A percentile compares a stretch with the other conserved stretches of the same genome.
These are phyloP conservation scores for Beauveria scarabaeidicola DNA, from an alignment of 2,329 filamentous ascomycete species.

Conservation along the genomic window DNA sequence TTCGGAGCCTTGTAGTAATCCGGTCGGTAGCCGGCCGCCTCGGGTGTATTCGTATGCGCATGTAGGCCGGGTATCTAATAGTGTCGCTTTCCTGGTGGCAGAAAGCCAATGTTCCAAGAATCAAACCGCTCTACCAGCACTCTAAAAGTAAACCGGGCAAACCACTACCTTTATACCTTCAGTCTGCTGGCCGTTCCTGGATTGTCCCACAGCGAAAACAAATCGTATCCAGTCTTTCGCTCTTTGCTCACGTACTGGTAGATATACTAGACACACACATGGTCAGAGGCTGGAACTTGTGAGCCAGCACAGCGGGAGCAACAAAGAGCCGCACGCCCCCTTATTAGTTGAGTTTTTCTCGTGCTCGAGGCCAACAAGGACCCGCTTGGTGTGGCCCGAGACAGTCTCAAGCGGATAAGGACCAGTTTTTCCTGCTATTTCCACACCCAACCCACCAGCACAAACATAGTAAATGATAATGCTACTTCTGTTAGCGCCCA, in stretches of 20 bases:
- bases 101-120: not conserved
- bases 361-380: conserved; percentile 1
- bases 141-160: not conserved
- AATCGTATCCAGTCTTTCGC: conserved; percentile 10
- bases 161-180: conserved; percentile 10
- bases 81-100: not conserved
- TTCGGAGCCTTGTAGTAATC: not conserved
- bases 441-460: not conserved
- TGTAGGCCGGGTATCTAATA: not conserved
- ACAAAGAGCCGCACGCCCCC: conserved; percentile 2
- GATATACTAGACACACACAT: conserved; percentile 1
- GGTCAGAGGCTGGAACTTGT: not conserved
- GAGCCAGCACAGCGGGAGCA: not conserved
- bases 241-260: conserved; percentile 4
- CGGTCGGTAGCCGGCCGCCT: conserved; percentile 9
- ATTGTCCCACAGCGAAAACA: conserved; percentile 9
- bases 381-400: conserved; percentile 5
- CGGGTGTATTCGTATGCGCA: conserved; percentile 1
- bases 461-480: too few relatives aligned
- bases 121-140: not conserved
- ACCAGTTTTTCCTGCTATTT: not conserved
- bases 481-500: conserved; percentile 6
- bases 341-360: not conserved
- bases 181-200: conserved; percentile 2
- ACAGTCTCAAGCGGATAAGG: not conserved